These are phyloP conservation scores for Pleurotus pulmonarius DNA, from an alignment of 768 basidiomycete genomes.

Conservation along the genomic window DNA sequence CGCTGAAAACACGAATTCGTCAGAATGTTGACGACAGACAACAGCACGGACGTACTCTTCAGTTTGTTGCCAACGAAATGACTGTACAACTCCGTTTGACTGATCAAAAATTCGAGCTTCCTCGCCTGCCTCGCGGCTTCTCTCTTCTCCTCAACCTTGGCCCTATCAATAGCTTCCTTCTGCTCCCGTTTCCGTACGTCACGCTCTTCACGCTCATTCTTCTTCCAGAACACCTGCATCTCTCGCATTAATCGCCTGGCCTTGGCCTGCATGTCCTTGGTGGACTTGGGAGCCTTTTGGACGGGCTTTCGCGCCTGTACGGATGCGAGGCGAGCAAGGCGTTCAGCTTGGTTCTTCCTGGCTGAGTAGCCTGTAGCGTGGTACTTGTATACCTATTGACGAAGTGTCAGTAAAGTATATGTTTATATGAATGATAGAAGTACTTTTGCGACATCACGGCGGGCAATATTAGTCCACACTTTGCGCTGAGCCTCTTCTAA, in stretches of 20 bases:
- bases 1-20: conserved; percentile 37
- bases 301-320: conserved; percentile 78
- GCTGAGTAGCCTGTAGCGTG: conserved; percentile 64
- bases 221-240: conserved; percentile 97
- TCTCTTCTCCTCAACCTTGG: conserved; percentile 85
- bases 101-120: conserved; percentile 97
- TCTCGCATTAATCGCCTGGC: conserved; percentile 89
- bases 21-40: too few species aligned
- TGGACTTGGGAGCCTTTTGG: conserved; percentile 62
- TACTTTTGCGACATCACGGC: conserved; percentile 82
- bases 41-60: conserved; percentile 55
- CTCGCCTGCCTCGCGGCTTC: conserved; percentile 92
- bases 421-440: conserved; percentile 5
- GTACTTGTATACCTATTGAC: conserved; percentile 72
- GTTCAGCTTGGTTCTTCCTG: conserved; percentile 66
- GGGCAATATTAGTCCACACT: conserved; percentile 88
- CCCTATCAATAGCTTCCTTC: conserved; percentile 86
- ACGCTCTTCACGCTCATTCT: conserved; percentile 95
- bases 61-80: conserved; percentile 99
- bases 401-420: conserved; percentile 1
- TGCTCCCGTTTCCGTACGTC: conserved; percentile 92
- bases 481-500: conserved; percentile 84
- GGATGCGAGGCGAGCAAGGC: conserved; percentile 70
- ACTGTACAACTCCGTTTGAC: conserved; percentile 96
- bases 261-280: conserved; percentile 81